Percentiles rank a stretch among this genome's conserved stretches.
Conservation (phyloP, 164 flowering plant species). For the Liriodendron chinense region DNA sequence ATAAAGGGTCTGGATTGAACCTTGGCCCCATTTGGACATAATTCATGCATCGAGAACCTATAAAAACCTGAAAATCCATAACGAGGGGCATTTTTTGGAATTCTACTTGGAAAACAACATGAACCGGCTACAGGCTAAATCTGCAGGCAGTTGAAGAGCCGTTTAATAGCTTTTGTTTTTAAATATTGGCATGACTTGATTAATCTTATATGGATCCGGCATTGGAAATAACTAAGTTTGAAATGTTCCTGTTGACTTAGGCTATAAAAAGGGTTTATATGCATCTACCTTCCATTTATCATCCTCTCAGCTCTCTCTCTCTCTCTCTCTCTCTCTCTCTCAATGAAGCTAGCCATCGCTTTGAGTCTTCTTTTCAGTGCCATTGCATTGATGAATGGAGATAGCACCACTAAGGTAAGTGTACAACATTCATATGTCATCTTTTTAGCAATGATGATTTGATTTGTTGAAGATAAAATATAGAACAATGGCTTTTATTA, state of each 20-base stretch:
- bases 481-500: background rate
- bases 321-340: background rate
- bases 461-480: background rate
- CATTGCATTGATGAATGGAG: constrained; percentile 22
- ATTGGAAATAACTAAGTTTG: background rate
- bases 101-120: too few relatives aligned
- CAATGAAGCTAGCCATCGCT: background rate
- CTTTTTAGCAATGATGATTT: background rate
- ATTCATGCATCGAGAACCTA: too few relatives aligned
- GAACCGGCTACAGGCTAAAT: too few relatives aligned
- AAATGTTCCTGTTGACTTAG: background rate
- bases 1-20: too few relatives aligned
- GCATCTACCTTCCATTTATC: background rate
- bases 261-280: background rate
- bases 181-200: background rate
- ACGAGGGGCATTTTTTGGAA: too few relatives aligned
- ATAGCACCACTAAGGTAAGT: constrained; percentile 18
- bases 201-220: background rate
- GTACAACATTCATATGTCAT: background rate
- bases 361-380: constrained; percentile 19
- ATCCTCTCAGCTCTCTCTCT: background rate
- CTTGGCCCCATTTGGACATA: too few relatives aligned
- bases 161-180: too few relatives aligned
- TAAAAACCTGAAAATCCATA: too few relatives aligned
- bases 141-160: too few relatives aligned